A percentile compares a stretch with the other conserved stretches of the same genome.
Evolutionary conservation across 2,329 filamentous ascomycete genomes (phyloP).

Genomic region (Colletotrichum lini): DNA sequence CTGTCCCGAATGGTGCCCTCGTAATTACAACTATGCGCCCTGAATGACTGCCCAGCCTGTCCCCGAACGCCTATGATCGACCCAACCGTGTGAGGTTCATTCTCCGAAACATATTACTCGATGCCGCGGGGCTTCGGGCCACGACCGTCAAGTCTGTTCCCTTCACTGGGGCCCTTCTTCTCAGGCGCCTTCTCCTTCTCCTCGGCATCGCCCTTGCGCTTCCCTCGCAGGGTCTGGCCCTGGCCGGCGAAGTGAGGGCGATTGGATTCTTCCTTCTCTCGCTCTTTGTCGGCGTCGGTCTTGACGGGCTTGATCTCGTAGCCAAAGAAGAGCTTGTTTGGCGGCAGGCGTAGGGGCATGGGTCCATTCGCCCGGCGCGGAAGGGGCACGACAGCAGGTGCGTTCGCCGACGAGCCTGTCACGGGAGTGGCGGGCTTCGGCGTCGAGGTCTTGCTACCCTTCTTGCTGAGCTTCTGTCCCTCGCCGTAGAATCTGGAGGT

Average conservation of each 20-base stretch:
- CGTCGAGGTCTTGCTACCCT: constrained; percentile 80
- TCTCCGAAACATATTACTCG: neutral
- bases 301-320: constrained; percentile 93
- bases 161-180: constrained; percentile 62
- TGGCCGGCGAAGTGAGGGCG: constrained; percentile 86
- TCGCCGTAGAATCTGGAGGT: constrained; percentile 84
- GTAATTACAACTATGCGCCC: constrained; percentile 38
- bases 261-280: constrained; percentile 74
- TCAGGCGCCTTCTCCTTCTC: constrained; percentile 63
- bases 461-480: constrained; percentile 90
- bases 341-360: constrained; percentile 85
- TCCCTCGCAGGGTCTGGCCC: constrained; percentile 84
- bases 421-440: constrained; percentile 83
- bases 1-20: constrained; percentile 23
- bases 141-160: constrained; percentile 61
- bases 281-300: constrained; percentile 79
- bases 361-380: constrained; percentile 79
- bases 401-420: constrained; percentile 66
- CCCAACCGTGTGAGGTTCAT: constrained; percentile 19
- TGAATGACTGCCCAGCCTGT: constrained; percentile 28
- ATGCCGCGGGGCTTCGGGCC: constrained; percentile 24
- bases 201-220: constrained; percentile 76
- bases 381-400: constrained; percentile 44
- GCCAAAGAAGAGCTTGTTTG: constrained; percentile 96
- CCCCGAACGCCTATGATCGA: constrained; percentile 32